Evolutionary conservation across 345 rosid species (phyloP).

Genomic region (Gossypium ekmanianum): DNA sequence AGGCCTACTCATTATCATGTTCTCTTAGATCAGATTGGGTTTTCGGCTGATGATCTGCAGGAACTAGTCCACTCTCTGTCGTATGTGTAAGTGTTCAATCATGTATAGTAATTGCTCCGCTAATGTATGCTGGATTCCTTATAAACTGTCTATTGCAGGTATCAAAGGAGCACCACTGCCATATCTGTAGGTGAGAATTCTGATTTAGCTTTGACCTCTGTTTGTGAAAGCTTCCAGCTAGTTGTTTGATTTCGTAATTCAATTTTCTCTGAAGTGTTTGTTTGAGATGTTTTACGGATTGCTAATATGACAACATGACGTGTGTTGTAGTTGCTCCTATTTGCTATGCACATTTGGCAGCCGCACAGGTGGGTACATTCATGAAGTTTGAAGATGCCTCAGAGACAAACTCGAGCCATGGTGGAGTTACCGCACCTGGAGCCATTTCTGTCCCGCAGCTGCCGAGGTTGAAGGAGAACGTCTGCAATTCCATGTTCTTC

Average conservation of each 20-base stretch:
- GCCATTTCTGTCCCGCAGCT: slow-evolving; percentile 48
- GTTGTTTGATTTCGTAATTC: neutral
- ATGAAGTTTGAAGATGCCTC: slow-evolving; percentile 56
- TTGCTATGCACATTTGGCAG: slow-evolving; percentile 62
- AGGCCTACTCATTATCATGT: slow-evolving; percentile 81
- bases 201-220: neutral
- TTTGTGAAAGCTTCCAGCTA: neutral
- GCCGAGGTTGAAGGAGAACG: slow-evolving; percentile 45
- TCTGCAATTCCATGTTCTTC: slow-evolving; percentile 74
- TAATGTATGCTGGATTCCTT: neutral
- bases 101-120: neutral
- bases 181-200: slow-evolving; percentile 67
- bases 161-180: slow-evolving; percentile 88
- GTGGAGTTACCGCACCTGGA: slow-evolving; percentile 44
- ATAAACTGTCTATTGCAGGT: slow-evolving; percentile 39
- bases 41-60: slow-evolving; percentile 61
- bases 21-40: slow-evolving; percentile 58
- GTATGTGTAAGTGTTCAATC: slow-evolving; percentile 45
- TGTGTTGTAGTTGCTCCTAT: slow-evolving; percentile 51
- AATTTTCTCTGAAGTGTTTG: neutral
- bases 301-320: neutral
- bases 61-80: slow-evolving; percentile 73
- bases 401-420: slow-evolving; percentile 55
- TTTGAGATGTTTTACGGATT: neutral
- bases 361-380: slow-evolving; percentile 44